Evolutionary conservation across 2,329 filamentous ascomycete species (phyloP), one percentile per base, ranked within the genome.

Genomic region (Plenodomus lindquistii): DNA sequence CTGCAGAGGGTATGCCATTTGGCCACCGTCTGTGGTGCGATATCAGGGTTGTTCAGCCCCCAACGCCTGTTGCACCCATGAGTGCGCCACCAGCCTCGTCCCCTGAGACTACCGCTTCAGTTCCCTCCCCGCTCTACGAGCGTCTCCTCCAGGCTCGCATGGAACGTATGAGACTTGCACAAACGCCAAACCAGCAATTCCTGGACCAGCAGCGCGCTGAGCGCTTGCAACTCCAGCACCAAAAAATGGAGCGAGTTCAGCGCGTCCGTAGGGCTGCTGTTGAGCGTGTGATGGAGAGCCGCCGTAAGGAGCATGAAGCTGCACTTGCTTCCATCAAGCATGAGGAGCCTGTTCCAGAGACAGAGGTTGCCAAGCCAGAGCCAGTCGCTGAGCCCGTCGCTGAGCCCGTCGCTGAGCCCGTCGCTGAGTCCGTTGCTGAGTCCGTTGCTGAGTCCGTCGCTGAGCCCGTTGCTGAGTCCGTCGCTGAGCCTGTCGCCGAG

Each of bases 1-100:
- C 89, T 50, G 81, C 85, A 7, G 85, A 90, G 48, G 92, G 92
- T 19, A 78, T 82, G 56, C 88, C 90, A 57, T 97, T 97, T 58
- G 94, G 94, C 34, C 89, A 97, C 76, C 89, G 91, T 65, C 80
- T 99, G 40, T 99, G 93, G 93, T 97, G 93, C 69, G 91, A 97
- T 59, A 84, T 99, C 55, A 82, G 84, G 42, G 90, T 97, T 48
- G 59, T 76, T 36, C 48, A 52, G 19, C 52, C 60, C 21, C 44
- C 51, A 34, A 54, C 56, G 29, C 36, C 49, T 20, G 35, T 34
- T 11, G 24, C 47, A 29, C 39, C 40, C 34, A 38, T 31, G 31
- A 20, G 17, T 17, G 31, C 37, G 11, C 24, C 20, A 10, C 40
- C 35, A 27, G 4, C 38, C 5, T 8, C 16, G 16, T 16, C 18